Base-by-base conservation (phyloP, 2,329 filamentous ascomycete genomes). In the Diplocarpon rosae region DNA sequence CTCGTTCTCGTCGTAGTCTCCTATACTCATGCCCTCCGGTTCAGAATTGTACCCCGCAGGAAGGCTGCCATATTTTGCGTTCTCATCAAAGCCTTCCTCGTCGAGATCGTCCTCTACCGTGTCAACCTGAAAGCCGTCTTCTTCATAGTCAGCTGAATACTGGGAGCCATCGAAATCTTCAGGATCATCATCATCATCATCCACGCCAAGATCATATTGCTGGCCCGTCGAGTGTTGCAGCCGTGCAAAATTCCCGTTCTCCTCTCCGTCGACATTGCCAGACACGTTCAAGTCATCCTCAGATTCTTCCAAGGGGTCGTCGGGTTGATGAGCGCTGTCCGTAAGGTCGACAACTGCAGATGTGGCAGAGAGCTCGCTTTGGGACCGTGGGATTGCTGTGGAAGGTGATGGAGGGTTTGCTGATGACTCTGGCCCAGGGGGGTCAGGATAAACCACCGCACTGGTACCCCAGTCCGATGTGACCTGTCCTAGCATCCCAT, bases 171-270 rank as follows among this genome's bases (percentile, higher is more conserved):
- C 45, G n/a, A 45, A 39, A 11, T 51, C 48, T 39, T 50, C 52
- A 27, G 66, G 63, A 37, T 55, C 54, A 31, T 51, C 55, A 12
- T 59, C 56, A 12, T 53, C 27, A 17, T 24, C 27, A 27, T 13
- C 12, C 10, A 24, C 24, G 28, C 16, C 28, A 39, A 15, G n/a
- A 39, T 7, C 15, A 20, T 13, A 24, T 7, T 24, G 20, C 20
- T 24, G 13, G 10, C 20, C 38, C 14, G 30, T 5, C 4, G n/a
- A 32, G 10, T 31, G 14, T 15, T 20, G 38, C 9, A 14, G 29
- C 29, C 32, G 14, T 10, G 15, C 24, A 11, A 24, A 20, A 6
- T 9, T 12, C 13, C 5, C 55, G 20, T 53, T 49, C 15, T 47
- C 51, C 12, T 45, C 43, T 16, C 44, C 50, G 20, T 53, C 46